Percentiles rank a stretch among this genome's conserved stretches.
Conservation (phyloP, 1,139 yeast species). For the Arxiozyma telluris region DNA sequence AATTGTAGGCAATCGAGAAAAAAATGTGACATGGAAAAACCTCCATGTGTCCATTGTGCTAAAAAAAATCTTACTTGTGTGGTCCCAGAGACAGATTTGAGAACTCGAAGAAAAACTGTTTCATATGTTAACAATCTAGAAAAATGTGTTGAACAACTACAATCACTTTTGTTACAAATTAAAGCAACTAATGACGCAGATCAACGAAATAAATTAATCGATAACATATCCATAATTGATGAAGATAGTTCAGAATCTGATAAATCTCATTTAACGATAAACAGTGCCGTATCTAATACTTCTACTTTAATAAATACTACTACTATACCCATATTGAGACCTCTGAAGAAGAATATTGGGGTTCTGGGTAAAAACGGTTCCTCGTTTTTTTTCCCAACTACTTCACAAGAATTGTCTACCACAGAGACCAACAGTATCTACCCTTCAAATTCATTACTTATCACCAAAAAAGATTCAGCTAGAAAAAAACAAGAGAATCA, state of each 20-base stretch:
- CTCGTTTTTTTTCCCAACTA: not conserved
- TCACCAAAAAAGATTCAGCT: constrained; percentile 10
- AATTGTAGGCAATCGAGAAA: constrained; percentile 44
- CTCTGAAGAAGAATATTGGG: not conserved
- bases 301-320: not conserved
- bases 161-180: constrained; percentile 12
- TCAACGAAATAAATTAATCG: constrained; percentile 10
- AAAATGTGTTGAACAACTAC: constrained; percentile 18
- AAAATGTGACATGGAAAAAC: constrained; percentile 38
- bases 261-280: not conserved
- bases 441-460: constrained; percentile 22
- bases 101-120: constrained; percentile 42
- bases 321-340: not conserved
- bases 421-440: constrained; percentile 17
- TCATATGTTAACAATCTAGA: constrained; percentile 37
- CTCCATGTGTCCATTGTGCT: constrained; percentile 43
- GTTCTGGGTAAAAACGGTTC: not conserved
- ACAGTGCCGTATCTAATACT: not conserved
- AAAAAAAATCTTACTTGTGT: constrained; percentile 40
- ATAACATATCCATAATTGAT: constrained; percentile 9
- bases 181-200: constrained; percentile 8
- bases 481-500: constrained; percentile 24
- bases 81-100: constrained; percentile 38
- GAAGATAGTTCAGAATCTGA: not conserved
- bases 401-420: not conserved